Evolutionary conservation across 441 rosid genomes (phyloP).

Genomic region (Kokia cookei): DNA sequence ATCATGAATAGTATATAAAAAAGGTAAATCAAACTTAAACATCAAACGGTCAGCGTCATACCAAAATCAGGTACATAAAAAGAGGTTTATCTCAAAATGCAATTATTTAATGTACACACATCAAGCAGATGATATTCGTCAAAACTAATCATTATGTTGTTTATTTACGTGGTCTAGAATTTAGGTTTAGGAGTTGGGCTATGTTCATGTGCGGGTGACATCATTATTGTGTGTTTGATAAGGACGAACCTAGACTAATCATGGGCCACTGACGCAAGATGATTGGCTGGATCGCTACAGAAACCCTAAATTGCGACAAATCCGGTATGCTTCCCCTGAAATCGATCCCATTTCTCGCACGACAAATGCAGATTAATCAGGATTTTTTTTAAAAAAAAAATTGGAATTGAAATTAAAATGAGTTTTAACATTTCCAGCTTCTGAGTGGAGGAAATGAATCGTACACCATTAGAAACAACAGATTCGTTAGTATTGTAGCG

Average conservation of each 20-base stretch:
- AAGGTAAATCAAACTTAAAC: not conserved
- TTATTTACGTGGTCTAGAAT: not conserved
- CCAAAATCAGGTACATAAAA: not conserved
- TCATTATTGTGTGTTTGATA: not conserved
- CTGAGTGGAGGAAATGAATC: not conserved
- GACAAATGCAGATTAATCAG: not conserved
- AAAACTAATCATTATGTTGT: not conserved
- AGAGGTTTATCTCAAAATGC: not conserved
- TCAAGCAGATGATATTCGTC: not conserved
- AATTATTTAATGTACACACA: not conserved
- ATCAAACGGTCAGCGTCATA: not conserved
- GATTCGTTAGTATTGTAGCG: not conserved
- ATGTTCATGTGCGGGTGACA: not conserved
- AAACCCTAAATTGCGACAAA: constrained; percentile 8
- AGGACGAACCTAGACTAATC: constrained; percentile 3
- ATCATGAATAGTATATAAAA: not conserved
- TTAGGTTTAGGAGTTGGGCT: not conserved
- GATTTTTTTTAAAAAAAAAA: too few relatives aligned
- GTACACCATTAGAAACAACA: not conserved
- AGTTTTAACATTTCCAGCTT: not conserved
- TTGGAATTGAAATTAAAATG: not conserved
- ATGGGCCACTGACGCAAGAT: not conserved
- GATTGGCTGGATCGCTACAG: not conserved
- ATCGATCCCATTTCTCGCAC: not conserved
- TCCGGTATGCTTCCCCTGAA: constrained; percentile 3